phyloP scores from a whole-genome alignment of 768 basidiomycete species.

The Antrodiella citrinella region DNA sequence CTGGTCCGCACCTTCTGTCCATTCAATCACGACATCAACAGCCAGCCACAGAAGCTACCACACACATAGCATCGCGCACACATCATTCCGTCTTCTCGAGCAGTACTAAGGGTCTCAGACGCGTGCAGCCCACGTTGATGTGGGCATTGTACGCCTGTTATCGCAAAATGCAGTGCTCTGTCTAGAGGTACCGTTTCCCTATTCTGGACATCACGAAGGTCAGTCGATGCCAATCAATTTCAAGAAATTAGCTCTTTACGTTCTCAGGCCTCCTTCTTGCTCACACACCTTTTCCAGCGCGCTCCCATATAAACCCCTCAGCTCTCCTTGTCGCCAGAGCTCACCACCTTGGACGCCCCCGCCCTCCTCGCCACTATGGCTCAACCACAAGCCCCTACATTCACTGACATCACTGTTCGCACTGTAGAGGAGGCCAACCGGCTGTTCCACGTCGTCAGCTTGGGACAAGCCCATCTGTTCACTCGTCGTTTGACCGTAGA shows the following conservation, averaged over 20 bases:
- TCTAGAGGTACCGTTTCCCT: not conserved
- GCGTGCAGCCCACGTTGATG: not conserved
- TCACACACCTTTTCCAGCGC: not conserved
- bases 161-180: not conserved
- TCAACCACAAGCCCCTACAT: not conserved
- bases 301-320: not conserved
- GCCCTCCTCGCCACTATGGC: not conserved
- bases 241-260: not conserved
- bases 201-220: not conserved
- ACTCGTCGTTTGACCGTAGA: conserved; percentile 67
- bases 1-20: too few relatives aligned
- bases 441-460: conserved; percentile 66
- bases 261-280: not conserved
- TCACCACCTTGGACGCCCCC: not conserved
- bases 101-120: too few relatives aligned
- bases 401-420: conserved; percentile 45
- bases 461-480: conserved; percentile 54
- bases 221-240: not conserved
- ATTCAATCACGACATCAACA: too few relatives aligned
- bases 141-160: not conserved
- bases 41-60: too few relatives aligned
- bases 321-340: not conserved
- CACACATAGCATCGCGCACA: too few relatives aligned
- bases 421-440: conserved; percentile 60
- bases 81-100: too few relatives aligned